Evolutionary conservation across 2,329 filamentous ascomycete species (phyloP), one percentile per base, ranked within the genome.

Genomic region (Trichophyton verrucosum): DNA sequence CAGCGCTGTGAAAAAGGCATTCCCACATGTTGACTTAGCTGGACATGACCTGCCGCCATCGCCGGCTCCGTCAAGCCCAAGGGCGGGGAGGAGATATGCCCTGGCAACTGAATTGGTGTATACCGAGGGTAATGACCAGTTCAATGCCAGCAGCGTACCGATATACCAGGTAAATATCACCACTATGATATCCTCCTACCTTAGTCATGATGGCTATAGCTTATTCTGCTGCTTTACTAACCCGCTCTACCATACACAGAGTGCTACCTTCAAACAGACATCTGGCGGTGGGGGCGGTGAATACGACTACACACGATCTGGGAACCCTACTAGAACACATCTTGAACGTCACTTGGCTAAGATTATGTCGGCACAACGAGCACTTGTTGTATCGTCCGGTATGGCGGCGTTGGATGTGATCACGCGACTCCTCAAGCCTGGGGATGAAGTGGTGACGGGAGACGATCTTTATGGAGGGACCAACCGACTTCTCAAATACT

Each of bases 381-480:
- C 90, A 8, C 83, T 99, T 58, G 92, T 95, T 57, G 92, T 97
- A 51, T 91, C 91, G 60, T 97, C 92, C 0, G 94, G 94, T 61
- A 99, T 99, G 94, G 94, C 91, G 59, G 94, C 94, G 24, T 79
- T 97, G 69, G 94, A 99, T 75, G 92, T 99, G 65, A 96, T 99
- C 67, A 95, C 91, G 15, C 86, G 94, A 60, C 80, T 97, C 13
- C 80, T 99, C 58, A 85, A 88, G 62, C 92, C 94, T 0, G 94
- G 94, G 62, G 94, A 99, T 72, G 92, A 99, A 76, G 95, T 99
- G 42, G 87, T 99, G 61, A 96, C 94, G 1, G 95, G 95, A 44
- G 91, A 97, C 72, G 94, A 99, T 74, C 79, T 99, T 61, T 99
- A 99, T 75, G 94, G 94, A 66, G 94, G 94, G 67, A 95, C 91